These are phyloP conservation scores for Fonsecaea nubica DNA, from an alignment of 2,329 filamentous ascomycete species.

Conservation along the genomic window DNA sequence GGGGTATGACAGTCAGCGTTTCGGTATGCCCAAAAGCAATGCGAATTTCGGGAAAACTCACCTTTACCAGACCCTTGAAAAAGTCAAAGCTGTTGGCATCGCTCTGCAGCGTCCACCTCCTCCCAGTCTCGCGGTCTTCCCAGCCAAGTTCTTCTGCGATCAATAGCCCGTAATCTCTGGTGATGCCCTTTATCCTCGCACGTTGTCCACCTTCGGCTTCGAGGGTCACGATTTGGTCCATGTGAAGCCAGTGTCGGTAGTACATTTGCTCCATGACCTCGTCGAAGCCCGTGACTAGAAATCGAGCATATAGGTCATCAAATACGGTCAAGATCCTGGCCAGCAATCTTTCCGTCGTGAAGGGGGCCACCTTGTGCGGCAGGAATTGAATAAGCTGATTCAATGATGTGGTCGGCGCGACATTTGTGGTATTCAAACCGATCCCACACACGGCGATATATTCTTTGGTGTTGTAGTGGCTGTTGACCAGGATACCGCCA, in stretches of 20 bases:
- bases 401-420: conserved; percentile 84
- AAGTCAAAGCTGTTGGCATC: conserved; percentile 99
- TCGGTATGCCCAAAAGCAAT: not conserved
- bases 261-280: conserved; percentile 75
- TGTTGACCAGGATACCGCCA: conserved; percentile 90
- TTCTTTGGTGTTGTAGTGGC: conserved; percentile 74
- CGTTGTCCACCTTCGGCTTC: conserved; percentile 73
- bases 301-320: conserved; percentile 76
- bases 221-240: conserved; percentile 73
- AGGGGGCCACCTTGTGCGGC: conserved; percentile 51
- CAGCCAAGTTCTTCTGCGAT: conserved; percentile 80
- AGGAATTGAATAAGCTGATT: conserved; percentile 67
- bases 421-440: conserved; percentile 85
- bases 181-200: conserved; percentile 84
- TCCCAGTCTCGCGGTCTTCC: conserved; percentile 76
- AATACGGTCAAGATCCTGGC: conserved; percentile 80
- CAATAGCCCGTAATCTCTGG: conserved; percentile 86
- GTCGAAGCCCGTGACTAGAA: conserved; percentile 77
- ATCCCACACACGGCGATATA: conserved; percentile 88
- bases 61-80: conserved; percentile 81
- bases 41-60: conserved; percentile 20
- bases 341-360: conserved; percentile 79
- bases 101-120: conserved; percentile 83
- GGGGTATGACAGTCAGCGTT: conserved; percentile 6
- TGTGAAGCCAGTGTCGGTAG: conserved; percentile 86